Evolutionary conservation across 2,329 filamentous ascomycete genomes (phyloP).

Genomic region (Tolypocladium tundrense): DNA sequence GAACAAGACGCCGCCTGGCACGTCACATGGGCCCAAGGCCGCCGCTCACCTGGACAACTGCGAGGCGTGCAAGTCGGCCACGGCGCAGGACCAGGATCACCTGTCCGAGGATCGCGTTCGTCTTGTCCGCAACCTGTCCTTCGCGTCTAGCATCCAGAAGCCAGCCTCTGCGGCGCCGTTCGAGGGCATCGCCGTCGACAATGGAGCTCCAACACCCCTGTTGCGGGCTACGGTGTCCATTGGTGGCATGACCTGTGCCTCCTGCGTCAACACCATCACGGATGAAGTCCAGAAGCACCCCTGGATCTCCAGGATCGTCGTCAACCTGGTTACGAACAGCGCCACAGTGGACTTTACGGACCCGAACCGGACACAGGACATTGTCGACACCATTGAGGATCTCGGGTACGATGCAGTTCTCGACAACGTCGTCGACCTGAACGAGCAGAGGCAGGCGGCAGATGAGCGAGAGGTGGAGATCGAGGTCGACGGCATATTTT

Average conservation of each 20-base stretch:
- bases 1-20: conserved; percentile 11
- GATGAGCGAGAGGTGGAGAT: conserved; percentile 51
- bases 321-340: conserved; percentile 60
- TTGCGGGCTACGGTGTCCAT: conserved; percentile 49
- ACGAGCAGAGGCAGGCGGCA: conserved; percentile 27
- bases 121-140: conserved; percentile 1
- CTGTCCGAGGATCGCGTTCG: conserved; percentile 1
- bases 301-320: conserved; percentile 46
- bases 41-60: conserved; percentile 27
- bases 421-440: conserved; percentile 34
- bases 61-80: conserved; percentile 19
- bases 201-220: conserved; percentile 3
- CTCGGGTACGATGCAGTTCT: conserved; percentile 57
- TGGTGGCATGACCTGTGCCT: conserved; percentile 64
- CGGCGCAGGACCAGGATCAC: conserved; percentile 6
- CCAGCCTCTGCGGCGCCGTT: conserved; percentile 8
- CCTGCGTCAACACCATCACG: conserved; percentile 55
- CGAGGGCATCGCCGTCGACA: conserved; percentile 12
- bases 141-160: conserved; percentile 4
- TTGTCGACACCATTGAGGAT: conserved; percentile 43
- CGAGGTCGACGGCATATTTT: conserved; percentile 62
- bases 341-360: conserved; percentile 47
- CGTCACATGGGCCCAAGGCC: conserved; percentile 12
- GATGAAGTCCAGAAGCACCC: conserved; percentile 43
- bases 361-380: conserved; percentile 17